Evolutionary conservation across 2,329 filamentous ascomycete genomes (phyloP).

Genomic region (Botrytis fragariae): DNA sequence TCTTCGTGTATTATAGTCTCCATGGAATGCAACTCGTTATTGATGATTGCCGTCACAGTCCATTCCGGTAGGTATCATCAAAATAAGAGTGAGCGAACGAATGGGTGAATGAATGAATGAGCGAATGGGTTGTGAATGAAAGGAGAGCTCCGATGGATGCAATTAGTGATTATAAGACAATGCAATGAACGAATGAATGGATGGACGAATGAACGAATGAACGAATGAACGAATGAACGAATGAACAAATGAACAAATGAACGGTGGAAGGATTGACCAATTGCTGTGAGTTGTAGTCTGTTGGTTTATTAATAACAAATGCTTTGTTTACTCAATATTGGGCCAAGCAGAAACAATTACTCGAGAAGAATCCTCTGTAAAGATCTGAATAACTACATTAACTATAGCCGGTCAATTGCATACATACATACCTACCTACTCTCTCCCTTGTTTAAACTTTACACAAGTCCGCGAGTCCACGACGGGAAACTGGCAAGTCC

Average conservation of each 20-base stretch:
- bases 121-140: background rate
- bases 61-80: slow-evolving; percentile 27
- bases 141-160: background rate
- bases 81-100: background rate
- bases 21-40: slow-evolving; percentile 51
- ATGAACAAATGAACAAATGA: background rate
- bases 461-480: background rate
- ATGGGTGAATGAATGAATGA: background rate
- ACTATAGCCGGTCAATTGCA: background rate
- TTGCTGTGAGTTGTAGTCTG: background rate
- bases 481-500: background rate
- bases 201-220: background rate
- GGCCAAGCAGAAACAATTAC: background rate
- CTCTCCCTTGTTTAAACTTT: background rate
- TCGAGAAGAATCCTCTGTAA: background rate
- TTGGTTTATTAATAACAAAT: background rate
- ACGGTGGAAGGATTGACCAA: background rate
- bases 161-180: slow-evolving; percentile 1
- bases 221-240: background rate
- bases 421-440: background rate
- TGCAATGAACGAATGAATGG: background rate
- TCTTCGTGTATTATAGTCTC: slow-evolving; percentile 85
- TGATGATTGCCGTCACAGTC: slow-evolving; percentile 21
- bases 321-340: background rate
- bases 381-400: background rate